Percentiles rank a stretch among this genome's conserved stretches.
Conservation (phyloP, 306 rosid species). For the Cyclanthera cordifolia region DNA sequence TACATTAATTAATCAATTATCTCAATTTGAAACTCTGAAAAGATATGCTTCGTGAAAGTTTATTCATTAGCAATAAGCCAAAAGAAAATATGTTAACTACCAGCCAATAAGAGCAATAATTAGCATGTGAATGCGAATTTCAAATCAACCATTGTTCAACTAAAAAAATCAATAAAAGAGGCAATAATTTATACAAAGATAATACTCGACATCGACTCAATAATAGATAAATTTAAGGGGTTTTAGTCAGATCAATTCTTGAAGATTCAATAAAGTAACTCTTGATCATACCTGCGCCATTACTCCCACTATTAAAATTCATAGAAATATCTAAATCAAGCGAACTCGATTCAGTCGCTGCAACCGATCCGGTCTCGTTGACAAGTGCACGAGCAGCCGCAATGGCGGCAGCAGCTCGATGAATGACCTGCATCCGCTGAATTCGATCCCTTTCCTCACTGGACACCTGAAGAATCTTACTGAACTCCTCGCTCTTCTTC, state of each 20-base stretch:
- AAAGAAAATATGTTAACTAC: neutral
- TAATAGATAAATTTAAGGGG: neutral
- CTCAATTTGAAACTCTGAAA: neutral
- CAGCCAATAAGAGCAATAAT: too few relatives aligned
- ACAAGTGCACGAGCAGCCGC: constrained; percentile 60
- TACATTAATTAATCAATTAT: neutral
- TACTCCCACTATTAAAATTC: neutral
- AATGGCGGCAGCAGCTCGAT: constrained; percentile 87
- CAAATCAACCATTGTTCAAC: too few relatives aligned
- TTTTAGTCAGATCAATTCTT: neutral
- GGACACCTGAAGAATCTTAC: constrained; percentile 61
- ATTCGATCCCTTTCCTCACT: constrained; percentile 28
- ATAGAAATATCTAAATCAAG: constrained; percentile 1
- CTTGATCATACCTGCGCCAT: constrained; percentile 20
- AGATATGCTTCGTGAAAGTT: neutral
- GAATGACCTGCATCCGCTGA: constrained; percentile 19
- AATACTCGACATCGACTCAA: neutral
- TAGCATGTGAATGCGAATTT: too few relatives aligned
- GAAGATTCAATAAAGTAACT: neutral
- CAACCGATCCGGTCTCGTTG: constrained; percentile 14
- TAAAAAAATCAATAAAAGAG: too few relatives aligned
- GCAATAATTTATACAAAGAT: neutral
- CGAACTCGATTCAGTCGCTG: constrained; percentile 3
- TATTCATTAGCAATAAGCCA: neutral
- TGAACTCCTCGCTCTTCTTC: constrained; percentile 57